Conservation (phyloP, 768 basidiomycete genomes). For the Phylloporus scabripes region DNA sequence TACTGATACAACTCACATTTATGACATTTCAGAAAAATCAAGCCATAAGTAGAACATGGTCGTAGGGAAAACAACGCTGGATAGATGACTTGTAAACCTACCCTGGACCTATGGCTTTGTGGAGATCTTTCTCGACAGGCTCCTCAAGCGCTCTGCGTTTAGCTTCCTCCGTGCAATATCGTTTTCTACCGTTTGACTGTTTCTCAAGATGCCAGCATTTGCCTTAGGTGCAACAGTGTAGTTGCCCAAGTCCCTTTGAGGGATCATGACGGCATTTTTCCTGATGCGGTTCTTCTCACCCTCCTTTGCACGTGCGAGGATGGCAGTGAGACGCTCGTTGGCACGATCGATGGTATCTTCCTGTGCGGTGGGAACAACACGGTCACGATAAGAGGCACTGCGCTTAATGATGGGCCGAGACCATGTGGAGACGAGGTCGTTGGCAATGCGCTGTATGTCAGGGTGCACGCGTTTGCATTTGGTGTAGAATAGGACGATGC, state of each 20-base stretch:
- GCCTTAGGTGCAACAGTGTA: constrained; percentile 75
- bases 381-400: constrained; percentile 73
- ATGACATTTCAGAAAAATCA: neutral
- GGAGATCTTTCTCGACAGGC: constrained; percentile 48
- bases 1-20: neutral
- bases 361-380: constrained; percentile 57
- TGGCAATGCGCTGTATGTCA: constrained; percentile 74
- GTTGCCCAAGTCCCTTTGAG: constrained; percentile 65
- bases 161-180: constrained; percentile 70
- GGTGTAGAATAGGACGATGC: constrained; percentile 91
- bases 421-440: constrained; percentile 81
- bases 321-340: constrained; percentile 59
- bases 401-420: constrained; percentile 90
- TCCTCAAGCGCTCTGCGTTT: constrained; percentile 69
- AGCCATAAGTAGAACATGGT: neutral
- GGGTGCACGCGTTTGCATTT: constrained; percentile 87
- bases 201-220: constrained; percentile 47
- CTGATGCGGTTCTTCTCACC: constrained; percentile 63
- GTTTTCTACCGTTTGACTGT: constrained; percentile 55
- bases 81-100: no score
- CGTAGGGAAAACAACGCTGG: constrained; percentile 4
- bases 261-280: constrained; percentile 81
- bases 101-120: constrained; percentile 17
- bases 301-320: constrained; percentile 61
- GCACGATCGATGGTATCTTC: constrained; percentile 34